Conservation (phyloP, 106 monocot species). For the Dendrobium nobile region DNA sequence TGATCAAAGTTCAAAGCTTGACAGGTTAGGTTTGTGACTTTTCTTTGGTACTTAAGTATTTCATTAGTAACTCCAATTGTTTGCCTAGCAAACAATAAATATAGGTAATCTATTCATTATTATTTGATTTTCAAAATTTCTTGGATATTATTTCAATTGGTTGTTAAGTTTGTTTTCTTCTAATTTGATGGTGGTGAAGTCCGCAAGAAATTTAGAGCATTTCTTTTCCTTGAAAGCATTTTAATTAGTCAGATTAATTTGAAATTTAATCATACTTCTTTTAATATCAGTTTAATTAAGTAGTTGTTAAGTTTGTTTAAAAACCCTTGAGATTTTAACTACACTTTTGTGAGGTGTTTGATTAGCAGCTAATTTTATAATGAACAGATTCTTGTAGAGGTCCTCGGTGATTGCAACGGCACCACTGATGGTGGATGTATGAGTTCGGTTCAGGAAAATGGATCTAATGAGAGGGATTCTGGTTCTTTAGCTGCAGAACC, state of each 20-base stretch:
- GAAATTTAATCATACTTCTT: background rate
- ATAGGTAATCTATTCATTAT: background rate
- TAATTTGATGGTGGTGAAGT: background rate
- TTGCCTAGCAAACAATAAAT: background rate
- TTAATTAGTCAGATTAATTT: background rate
- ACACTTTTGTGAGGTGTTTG: background rate
- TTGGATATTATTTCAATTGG: background rate
- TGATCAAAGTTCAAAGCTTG: background rate
- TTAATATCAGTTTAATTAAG: background rate
- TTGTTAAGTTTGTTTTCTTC: background rate
- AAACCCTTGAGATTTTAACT: background rate
- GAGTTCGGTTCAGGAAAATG: conserved; percentile 77
- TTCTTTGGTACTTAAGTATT: background rate
- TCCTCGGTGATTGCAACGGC: conserved; percentile 47
- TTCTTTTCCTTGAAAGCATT: background rate
- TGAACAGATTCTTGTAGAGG: conserved; percentile 87
- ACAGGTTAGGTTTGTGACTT: background rate
- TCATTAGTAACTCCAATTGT: background rate
- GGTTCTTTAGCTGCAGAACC: conserved; percentile 44
- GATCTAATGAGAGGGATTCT: conserved; percentile 52
- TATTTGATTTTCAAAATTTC: background rate
- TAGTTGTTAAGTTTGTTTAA: background rate
- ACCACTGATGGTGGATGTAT: conserved; percentile 36
- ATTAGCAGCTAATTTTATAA: background rate
- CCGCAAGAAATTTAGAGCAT: background rate